A percentile compares a stretch with the other conserved stretches of the same genome.
Evolutionary conservation across 1,139 yeast genomes (phyloP).

Genomic region (Yamadazyma atmosphaerica): DNA sequence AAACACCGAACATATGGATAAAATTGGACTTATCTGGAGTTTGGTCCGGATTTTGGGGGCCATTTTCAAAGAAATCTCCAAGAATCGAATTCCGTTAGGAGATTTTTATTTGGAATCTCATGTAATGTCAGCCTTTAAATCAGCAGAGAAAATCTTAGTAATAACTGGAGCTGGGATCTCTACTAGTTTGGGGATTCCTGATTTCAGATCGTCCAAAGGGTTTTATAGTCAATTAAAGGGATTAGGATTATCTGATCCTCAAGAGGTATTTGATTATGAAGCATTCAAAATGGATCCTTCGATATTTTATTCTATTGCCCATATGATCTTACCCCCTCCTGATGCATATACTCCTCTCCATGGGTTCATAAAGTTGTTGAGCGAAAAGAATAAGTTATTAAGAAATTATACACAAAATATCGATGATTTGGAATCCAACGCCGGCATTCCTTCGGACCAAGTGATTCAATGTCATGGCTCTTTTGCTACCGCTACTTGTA

Average conservation of each 20-base stretch:
- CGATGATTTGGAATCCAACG: slow-evolving; percentile 85
- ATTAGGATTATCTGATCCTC: slow-evolving; percentile 85
- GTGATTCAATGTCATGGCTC: slow-evolving; percentile 96
- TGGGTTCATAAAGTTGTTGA: slow-evolving; percentile 72
- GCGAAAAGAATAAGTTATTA: slow-evolving; percentile 75
- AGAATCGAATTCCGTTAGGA: slow-evolving; percentile 53
- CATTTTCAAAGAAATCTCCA: slow-evolving; percentile 60
- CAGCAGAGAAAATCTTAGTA: slow-evolving; percentile 67
- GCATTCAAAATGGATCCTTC: slow-evolving; percentile 77
- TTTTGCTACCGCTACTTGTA: slow-evolving; percentile 87
- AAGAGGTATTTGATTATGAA: slow-evolving; percentile 84
- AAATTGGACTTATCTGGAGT: slow-evolving; percentile 27
- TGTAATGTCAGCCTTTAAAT: slow-evolving; percentile 51
- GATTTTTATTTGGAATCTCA: slow-evolving; percentile 61
- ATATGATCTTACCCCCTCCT: slow-evolving; percentile 81
- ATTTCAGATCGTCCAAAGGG: slow-evolving; percentile 88
- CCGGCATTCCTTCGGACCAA: slow-evolving; percentile 70
- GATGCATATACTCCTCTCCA: slow-evolving; percentile 81
- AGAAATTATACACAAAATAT: slow-evolving; percentile 94
- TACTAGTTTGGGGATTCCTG: slow-evolving; percentile 91
- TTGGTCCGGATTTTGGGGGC: slow-evolving; percentile 54
- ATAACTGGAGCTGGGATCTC: slow-evolving; percentile 97
- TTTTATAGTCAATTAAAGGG: slow-evolving; percentile 71
- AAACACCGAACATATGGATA: slow-evolving; percentile 20
- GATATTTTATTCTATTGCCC: slow-evolving; percentile 84